Evolutionary conservation across 2,329 filamentous ascomycete genomes (phyloP), one percentile per base, ranked within the genome.

Genomic region (Meredithiella fracta): DNA sequence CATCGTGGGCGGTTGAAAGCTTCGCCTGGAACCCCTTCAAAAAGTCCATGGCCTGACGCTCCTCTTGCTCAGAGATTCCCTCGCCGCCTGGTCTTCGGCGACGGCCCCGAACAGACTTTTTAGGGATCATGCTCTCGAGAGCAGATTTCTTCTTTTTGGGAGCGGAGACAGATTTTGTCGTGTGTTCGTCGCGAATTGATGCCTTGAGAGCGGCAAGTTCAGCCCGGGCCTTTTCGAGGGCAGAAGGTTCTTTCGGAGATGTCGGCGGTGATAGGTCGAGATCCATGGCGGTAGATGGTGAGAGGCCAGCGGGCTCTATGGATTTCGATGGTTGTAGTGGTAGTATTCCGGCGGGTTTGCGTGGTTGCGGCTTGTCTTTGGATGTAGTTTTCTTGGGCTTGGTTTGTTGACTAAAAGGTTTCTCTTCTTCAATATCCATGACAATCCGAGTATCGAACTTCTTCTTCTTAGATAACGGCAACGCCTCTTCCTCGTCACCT

Each of bases 121-220:
- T 71, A 0, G 87, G 86, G 22, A 92, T 84, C 76, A 91, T 79
- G 34, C 77, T 74, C 64, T 89, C 85, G 3, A 91, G 66, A 0
- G 80, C 76, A 1, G 82, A 83, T 63, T 83, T 83, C 63, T 78
- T 79, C 60, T 77, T 77, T 60, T 80, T 74, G 58, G 73, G 70
- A 61, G 72, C 38, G 66, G 73, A 0, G 67, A 64, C 54, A 75
- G 68, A 25, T 77, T 53, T 22, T 9, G 49, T 69, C 20, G 40
- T 25, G 25, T 58, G 40, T 22, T 75, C 83, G 34, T 86, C 77
- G 64, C 82, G 84, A 83, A 92, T 87, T 0, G 85, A 89, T 7
- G 84, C 84, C 66, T 90, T 91, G 3, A 92, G 70, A 1, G 83
- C 83, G 3, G 84, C 85, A 55, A 91, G 88, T 63, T 92, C 83